Evolutionary conservation across 495 filamentous ascomycete genomes (phyloP), one percentile per base, ranked within the genome.

Genomic region (Oleoguttula mirabilis): DNA sequence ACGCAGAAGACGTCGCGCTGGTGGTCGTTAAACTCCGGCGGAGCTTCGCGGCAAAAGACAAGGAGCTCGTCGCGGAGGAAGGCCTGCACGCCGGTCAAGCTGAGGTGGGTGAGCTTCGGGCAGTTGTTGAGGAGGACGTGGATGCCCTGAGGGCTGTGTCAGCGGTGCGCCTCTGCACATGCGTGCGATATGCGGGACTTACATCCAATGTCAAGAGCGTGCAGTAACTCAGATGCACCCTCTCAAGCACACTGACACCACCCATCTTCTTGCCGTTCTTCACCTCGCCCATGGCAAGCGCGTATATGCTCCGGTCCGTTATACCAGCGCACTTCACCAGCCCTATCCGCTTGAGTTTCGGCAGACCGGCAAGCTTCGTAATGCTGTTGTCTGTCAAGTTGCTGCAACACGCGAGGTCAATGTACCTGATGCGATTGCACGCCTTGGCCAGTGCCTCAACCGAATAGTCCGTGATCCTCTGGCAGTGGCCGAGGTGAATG

Each of bases 141-240:
- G 48, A 99, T 93, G 55, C 90, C 88, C 90, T 98, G 48, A 7
- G 38, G n/a, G 1, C 7, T 30, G n/a, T 36, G 32, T 35, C 16
- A 43, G 31, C 19, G 17, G 39, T 6, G 46, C 33, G 10, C 23
- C 37, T 21, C 36, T 39, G 14, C 5, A 17, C 0, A 39, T 33
- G 12, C 17, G 12, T 16, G 14, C 15, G 27, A 21, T 19, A 17
- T 4, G 6, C 12, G 15, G 14, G 12, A 42, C 82, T 64, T 73
- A 94, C 90, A 53, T 69, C 65, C 36, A 93, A 66, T 0, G 79
- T 88, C 43, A 98, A 56, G 45, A 82, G 73, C 17, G 78, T 76
- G 61, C 92, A 99, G 56, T 99, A 99, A 62, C 88, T 95, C 20
- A 99, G 70, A 70, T 99, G 92, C 8, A 99, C 90, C 40, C 92